Conservation (phyloP, 371 early-diverging fungal species). For the Lichtheimia ornata region DNA sequence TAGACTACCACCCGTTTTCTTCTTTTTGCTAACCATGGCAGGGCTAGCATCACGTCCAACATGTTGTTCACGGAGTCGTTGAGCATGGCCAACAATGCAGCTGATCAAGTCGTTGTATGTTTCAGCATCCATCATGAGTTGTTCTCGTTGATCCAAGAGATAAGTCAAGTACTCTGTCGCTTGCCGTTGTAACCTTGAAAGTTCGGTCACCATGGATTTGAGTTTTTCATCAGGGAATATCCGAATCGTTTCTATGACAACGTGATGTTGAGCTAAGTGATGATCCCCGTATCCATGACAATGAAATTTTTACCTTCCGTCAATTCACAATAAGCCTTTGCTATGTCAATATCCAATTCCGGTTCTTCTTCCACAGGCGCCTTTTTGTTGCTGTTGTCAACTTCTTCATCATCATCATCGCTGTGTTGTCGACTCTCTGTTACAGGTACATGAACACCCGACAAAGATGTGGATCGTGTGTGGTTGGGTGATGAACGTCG, state of each 20-base stretch:
- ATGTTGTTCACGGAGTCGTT: conserved; percentile 52
- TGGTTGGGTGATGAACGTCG: conserved; percentile 13
- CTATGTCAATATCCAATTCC: conserved; percentile 53
- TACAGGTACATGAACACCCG: conserved; percentile 11
- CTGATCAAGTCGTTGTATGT: conserved; percentile 87
- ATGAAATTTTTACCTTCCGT: conserved; percentile 41
- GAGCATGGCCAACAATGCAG: conserved; percentile 73
- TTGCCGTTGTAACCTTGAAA: conserved; percentile 58
- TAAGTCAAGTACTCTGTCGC: conserved; percentile 65
- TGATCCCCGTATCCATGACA: not conserved
- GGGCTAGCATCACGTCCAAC: conserved; percentile 49
- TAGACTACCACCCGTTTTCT: conserved; percentile 29
- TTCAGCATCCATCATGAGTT: conserved; percentile 85
- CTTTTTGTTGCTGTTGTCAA: not conserved
- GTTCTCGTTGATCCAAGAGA: conserved; percentile 81
- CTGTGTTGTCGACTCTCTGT: not conserved
- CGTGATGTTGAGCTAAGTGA: not conserved
- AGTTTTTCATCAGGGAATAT: conserved; percentile 61
- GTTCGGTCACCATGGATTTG: conserved; percentile 52
- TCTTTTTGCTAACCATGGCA: conserved; percentile 52
- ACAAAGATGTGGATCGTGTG: conserved; percentile 16
- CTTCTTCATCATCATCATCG: conserved; percentile 1
- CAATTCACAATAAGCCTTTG: conserved; percentile 53
- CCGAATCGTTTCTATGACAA: conserved; percentile 54
- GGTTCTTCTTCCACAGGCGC: conserved; percentile 41